Evolutionary conservation across 2,329 filamentous ascomycete species (phyloP).

Genomic region (Fusarium buharicum): DNA sequence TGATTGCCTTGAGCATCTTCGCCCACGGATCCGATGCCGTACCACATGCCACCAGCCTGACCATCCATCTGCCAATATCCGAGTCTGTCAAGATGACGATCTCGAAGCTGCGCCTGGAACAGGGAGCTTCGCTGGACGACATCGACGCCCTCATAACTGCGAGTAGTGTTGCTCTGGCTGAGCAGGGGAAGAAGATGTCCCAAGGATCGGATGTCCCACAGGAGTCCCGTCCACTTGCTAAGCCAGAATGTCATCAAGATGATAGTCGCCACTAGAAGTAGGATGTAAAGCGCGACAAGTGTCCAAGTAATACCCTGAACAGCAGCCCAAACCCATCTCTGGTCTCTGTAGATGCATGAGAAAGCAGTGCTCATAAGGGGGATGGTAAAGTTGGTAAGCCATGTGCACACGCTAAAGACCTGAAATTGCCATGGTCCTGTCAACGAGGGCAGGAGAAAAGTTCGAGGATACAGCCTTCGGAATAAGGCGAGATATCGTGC

Average conservation of each 20-base stretch:
- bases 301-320: constrained; percentile 83
- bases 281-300: constrained; percentile 76
- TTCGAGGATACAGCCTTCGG: constrained; percentile 72
- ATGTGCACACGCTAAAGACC: constrained; percentile 73
- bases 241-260: constrained; percentile 72
- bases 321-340: constrained; percentile 80
- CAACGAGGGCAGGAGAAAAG: constrained; percentile 71
- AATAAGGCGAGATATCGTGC: constrained; percentile 74
- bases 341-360: constrained; percentile 67
- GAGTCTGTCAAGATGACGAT: constrained; percentile 74
- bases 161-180: constrained; percentile 80
- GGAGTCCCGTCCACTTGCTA: constrained; percentile 74
- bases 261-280: constrained; percentile 67
- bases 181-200: constrained; percentile 84
- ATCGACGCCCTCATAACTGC: constrained; percentile 76
- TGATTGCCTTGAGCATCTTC: constrained; percentile 42
- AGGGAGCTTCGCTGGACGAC: constrained; percentile 61
- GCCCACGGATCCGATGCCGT: constrained; percentile 72
- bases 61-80: constrained; percentile 85
- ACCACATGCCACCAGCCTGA: constrained; percentile 75
- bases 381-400: constrained; percentile 82
- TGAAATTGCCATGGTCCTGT: constrained; percentile 73
- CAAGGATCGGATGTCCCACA: constrained; percentile 86
- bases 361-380: constrained; percentile 84
- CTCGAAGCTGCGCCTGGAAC: constrained; percentile 64